Base-by-base conservation (phyloP, 805 yeast species). In the Saturnispora gosingensis region DNA sequence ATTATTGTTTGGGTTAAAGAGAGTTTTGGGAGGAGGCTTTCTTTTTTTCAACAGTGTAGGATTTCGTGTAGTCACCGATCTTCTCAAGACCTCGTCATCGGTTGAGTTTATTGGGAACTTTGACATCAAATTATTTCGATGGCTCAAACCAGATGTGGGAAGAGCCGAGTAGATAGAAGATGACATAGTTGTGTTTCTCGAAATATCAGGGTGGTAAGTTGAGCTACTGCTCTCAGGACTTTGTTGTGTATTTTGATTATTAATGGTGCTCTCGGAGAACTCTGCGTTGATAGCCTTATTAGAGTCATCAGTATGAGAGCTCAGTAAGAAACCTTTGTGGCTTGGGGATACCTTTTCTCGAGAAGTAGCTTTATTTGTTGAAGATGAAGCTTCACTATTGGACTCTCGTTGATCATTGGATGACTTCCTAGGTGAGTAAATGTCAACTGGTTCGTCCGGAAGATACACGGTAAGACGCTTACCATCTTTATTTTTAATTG, bases 11-110 rank as follows among this genome's bases (percentile, higher is more conserved):
- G 25, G 5, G 5, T 38, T 38, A 2, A 34, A 20, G 15, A 50
- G 27, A 16, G 44, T 2, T 15, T 27, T 2, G 9, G 55, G 55
- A 1, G 58, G 58, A 22, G 56, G 54, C 28, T 44, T 55, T 18
- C 58, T 32, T 24, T 51, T 55, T 16, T 42, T 11, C 13, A 55
- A 13, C 39, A 55, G 49, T 28, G 48, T 54, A 16, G 46, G 34
- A 32, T 54, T 42, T 38, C 51, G 53, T 9, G 50, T 28, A n/a
- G 51, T 49, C 8, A 44, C n/a, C 4, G 40, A 30, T 9, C 51
- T 16, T n/a, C 10, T 16, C 27, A 16, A 15, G 9, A 18, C 3
- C 2, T 22, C 9, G 25, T 47, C 27, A 10, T 28, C 25, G 15
- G 30, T 16, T 22, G 13, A 6, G 25, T 43, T n/a, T 11, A 20